Base-by-base conservation (phyloP, 352 stramenopile species). In the Thraustochytrium sp. region DNA sequence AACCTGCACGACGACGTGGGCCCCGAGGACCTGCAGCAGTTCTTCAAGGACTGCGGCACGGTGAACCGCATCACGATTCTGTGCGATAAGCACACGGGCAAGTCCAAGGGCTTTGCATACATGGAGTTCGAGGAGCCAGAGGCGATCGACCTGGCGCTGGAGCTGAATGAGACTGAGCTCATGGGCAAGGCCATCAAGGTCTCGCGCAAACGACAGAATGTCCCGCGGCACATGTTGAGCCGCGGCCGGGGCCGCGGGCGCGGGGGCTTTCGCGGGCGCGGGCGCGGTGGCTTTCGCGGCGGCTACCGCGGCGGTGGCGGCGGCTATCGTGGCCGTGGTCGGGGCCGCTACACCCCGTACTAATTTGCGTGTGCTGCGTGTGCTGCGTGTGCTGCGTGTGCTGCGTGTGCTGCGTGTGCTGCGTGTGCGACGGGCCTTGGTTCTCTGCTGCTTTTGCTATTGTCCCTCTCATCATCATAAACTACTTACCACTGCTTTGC, bases 31-130 rank as follows among this genome's bases (percentile, higher is more conserved):
- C 88, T 99, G 3, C 92, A 98, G 75, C 90, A 92, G 54, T 93
- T 98, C 82, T 99, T 99, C 90, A 91, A 97, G 85, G 93, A 90
- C 5, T 99, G 96, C 86, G 96, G 95, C 37, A 97, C 92, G 31
- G 97, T 99, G 61, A 98, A 98, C 86, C 92, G 96, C 68, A 93
- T 99, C 16, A 99, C 96, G 23, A 99, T 99, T 85, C 89, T 98
- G 29, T 98, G 94, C 86, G 95, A 99, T 89, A 98, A 98, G 88
- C 97, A 96, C 85, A 98, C 96, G 26, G 94, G 95, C 48, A 92
- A 95, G 76, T 93, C 94, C 2, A 97, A 98, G 92, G 92, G 95
- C 31, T 90, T 86, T 83, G 94, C 94, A 61, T 97, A 97, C 89
- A 94, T 97, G 74, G 93, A 97, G 86, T 97, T 97, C 72, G 89